Evolutionary conservation across 768 basidiomycete species (phyloP), one percentile per base, ranked within the genome.

Genomic region (Mycena albidolilacea): DNA sequence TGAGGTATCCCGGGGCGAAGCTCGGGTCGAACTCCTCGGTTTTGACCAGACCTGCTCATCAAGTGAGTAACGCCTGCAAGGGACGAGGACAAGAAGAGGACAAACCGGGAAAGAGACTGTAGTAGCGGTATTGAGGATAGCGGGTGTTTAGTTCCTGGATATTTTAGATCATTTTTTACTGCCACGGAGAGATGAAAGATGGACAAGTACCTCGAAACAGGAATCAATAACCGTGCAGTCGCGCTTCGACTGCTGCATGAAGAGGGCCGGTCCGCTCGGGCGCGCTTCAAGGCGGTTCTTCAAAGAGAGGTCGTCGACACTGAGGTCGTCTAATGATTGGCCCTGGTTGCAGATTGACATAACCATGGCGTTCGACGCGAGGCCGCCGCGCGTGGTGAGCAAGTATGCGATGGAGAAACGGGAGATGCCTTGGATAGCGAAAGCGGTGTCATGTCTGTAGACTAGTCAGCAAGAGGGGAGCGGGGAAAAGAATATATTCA

Each of bases 381-480:
- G 69, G 19, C 62, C 69, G 44, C 63, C 63, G 55, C 35, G n/a
- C n/a, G 63, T 70, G 19, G 69, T 70, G 54, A 70, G 69, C 9
- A 70, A 44, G 57, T 70, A 70, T 1, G 55, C 21, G 69, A 70
- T 15, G 7, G 55, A 55, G 23, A 70, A 59, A 21, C 69, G 69
- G 1, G 69, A 70, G 63, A 70, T 39, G 55, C 35, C 19, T 52
- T 70, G 69, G 8, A 70, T 19, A 0, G 63, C 54, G 30, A 70
- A 50, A 35, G 35, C 44, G n/a, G 38, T n/a, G 37, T 63, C 60
- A 41, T 54, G 38, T 7, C 67, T 68, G 37, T 2, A 14, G 30
- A 59, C 7, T 17, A 38, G 19, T 38, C 7, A 65, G 37, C 35
- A 7, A 14, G 14, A 46, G n/a, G 30, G 17, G 8, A 30, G 37